A percentile compares a stretch with the other conserved stretches of the same genome.
Evolutionary conservation across 768 basidiomycete genomes (phyloP).

Genomic region (Lentinula detonsa): DNA sequence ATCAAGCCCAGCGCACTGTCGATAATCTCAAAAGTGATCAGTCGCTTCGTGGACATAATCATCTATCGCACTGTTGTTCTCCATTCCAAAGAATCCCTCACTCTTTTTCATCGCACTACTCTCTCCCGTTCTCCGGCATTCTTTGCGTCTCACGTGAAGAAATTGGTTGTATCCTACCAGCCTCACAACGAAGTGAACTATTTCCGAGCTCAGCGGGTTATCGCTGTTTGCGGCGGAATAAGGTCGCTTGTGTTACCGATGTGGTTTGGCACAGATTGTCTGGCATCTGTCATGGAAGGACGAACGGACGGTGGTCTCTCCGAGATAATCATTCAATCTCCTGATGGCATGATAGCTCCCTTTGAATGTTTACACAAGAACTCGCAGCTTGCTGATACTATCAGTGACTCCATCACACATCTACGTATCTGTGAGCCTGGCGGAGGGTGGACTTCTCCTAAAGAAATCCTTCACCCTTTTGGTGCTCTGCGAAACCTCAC

Average conservation of each 20-base stretch:
- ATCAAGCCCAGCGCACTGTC: conserved; percentile 17
- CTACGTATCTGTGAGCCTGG: conserved; percentile 34
- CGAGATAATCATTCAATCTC: conserved; percentile 23
- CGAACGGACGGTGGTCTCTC: conserved; percentile 12
- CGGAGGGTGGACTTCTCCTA: conserved; percentile 27
- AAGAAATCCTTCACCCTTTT: conserved; percentile 24
- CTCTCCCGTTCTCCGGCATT: conserved; percentile 20
- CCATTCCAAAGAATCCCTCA: conserved; percentile 19
- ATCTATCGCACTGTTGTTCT: conserved; percentile 35
- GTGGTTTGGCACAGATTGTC: conserved; percentile 13
- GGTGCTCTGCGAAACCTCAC: conserved; percentile 29
- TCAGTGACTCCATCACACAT: conserved; percentile 23
- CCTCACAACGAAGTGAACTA: conserved; percentile 12
- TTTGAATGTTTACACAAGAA: background rate
- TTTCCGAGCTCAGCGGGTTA: conserved; percentile 17
- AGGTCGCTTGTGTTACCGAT: conserved; percentile 24
- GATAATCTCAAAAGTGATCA: conserved; percentile 16
- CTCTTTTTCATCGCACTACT: conserved; percentile 30
- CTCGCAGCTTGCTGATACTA: conserved; percentile 5
- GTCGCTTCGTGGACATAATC: conserved; percentile 24
- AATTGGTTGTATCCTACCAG: conserved; percentile 25
- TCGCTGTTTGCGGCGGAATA: conserved; percentile 27
- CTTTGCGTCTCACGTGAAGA: conserved; percentile 26
- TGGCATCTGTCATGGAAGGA: conserved; percentile 9
- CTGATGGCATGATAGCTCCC: conserved; percentile 13